Percentiles rank a stretch among this genome's conserved stretches.
phyloP scores from a whole-genome alignment of 1,139 yeast genomes.

The Komagataea norvegica region DNA sequence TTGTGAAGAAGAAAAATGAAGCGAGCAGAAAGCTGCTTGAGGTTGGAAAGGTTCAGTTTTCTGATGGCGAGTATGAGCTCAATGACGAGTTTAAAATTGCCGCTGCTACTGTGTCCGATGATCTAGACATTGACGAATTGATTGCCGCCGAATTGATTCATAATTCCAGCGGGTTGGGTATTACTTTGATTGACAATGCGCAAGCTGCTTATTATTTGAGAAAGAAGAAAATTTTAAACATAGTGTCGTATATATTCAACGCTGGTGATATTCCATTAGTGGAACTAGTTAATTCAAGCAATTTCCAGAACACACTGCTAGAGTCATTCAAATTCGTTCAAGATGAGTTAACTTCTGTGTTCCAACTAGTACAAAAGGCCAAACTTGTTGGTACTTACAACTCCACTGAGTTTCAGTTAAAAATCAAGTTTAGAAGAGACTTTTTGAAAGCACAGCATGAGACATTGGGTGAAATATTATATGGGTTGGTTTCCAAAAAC shows the following conservation, averaged over 20 bases:
- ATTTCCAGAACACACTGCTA: constrained; percentile 39
- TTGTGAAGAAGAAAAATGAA: constrained; percentile 50
- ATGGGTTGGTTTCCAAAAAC: constrained; percentile 42
- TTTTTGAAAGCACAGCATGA: constrained; percentile 68
- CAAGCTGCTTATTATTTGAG: constrained; percentile 66
- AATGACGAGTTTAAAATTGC: constrained; percentile 49
- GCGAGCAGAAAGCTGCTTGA: constrained; percentile 51
- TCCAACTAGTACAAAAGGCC: constrained; percentile 64
- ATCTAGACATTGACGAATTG: constrained; percentile 64
- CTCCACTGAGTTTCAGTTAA: constrained; percentile 43
- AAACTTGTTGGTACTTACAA: constrained; percentile 49
- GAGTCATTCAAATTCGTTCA: constrained; percentile 57
- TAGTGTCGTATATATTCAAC: constrained; percentile 54
- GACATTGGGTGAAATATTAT: constrained; percentile 59
- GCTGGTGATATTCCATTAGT: constrained; percentile 28
- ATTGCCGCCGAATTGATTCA: constrained; percentile 46
- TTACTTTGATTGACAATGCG: constrained; percentile 60
- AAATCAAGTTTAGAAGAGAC: constrained; percentile 54
- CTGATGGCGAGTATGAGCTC: constrained; percentile 44
- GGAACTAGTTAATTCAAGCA: constrained; percentile 20
- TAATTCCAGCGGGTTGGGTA: constrained; percentile 39
- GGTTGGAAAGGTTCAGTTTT: constrained; percentile 46
- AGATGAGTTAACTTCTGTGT: constrained; percentile 46
- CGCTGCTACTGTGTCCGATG: constrained; percentile 53
- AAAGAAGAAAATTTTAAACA: constrained; percentile 65